Percentiles rank a stretch among this genome's conserved stretches.
These are phyloP conservation scores for Erysimum cheiranthoides DNA, from an alignment of 345 rosid species.

Conservation along the genomic window DNA sequence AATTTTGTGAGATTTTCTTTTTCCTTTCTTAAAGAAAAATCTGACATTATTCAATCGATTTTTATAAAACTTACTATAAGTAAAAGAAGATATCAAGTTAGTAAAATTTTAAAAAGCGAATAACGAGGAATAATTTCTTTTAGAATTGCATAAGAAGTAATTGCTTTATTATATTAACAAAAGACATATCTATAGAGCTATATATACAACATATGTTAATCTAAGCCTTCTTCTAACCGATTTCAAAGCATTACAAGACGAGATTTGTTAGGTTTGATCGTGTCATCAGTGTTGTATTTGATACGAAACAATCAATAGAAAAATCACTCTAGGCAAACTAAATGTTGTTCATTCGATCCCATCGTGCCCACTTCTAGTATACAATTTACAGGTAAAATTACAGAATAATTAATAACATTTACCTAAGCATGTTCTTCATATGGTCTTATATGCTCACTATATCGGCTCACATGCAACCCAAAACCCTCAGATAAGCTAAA, in stretches of 20 bases:
- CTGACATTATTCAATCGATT: neutral
- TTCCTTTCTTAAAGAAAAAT: neutral
- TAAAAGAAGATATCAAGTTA: neutral
- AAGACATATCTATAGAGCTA: too few relatives aligned
- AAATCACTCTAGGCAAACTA: neutral
- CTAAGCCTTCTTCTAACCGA: too few relatives aligned
- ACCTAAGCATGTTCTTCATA: too few relatives aligned
- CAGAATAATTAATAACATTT: neutral
- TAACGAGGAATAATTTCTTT: too few relatives aligned
- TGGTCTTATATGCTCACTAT: too few relatives aligned
- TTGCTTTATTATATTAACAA: too few relatives aligned
- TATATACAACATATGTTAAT: too few relatives aligned
- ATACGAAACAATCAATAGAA: neutral
- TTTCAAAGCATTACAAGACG: neutral
- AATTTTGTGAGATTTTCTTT: neutral
- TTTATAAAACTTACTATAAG: neutral
- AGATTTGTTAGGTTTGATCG: neutral
- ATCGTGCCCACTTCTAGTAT: neutral
- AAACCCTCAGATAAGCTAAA: too few relatives aligned
- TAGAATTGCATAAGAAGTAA: too few relatives aligned
- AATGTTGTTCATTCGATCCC: neutral
- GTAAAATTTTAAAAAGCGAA: neutral
- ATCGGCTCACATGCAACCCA: too few relatives aligned
- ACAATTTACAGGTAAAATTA: neutral
- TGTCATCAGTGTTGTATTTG: neutral